A percentile compares a stretch with the other conserved stretches of the same genome.
phyloP scores from a whole-genome alignment of 2,329 filamentous ascomycete genomes.

The Fusarium xyrophilum region DNA sequence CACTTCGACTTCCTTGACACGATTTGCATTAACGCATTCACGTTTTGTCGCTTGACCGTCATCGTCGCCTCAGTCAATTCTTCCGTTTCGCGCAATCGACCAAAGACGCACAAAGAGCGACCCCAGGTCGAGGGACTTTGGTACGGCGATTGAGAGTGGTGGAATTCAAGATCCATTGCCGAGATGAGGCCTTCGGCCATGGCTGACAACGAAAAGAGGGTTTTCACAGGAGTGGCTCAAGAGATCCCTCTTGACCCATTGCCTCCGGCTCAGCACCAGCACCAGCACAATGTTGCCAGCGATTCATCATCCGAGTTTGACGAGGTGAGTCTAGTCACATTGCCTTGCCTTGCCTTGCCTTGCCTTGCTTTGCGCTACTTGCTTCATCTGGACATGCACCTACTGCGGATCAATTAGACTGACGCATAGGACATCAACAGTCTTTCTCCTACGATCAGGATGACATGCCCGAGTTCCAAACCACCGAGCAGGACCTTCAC shows the following conservation, averaged over 20 bases:
- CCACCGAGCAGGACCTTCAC: slow-evolving; percentile 51
- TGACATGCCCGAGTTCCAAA: slow-evolving; percentile 44
- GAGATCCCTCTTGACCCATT: slow-evolving; percentile 29
- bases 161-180: slow-evolving; percentile 29
- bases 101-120: slow-evolving; percentile 10
- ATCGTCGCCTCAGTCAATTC: background rate
- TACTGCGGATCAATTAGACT: slow-evolving; percentile 4
- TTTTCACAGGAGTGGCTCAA: slow-evolving; percentile 26
- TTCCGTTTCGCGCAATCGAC: slow-evolving; percentile 7
- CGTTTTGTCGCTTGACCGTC: background rate
- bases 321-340: slow-evolving; percentile 31
- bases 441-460: slow-evolving; percentile 52
- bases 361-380: background rate
- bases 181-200: slow-evolving; percentile 41
- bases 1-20: background rate
- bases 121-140: slow-evolving; percentile 7
- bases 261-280: slow-evolving; percentile 22
- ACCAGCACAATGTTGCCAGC: slow-evolving; percentile 19
- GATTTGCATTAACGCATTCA: background rate
- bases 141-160: slow-evolving; percentile 25
- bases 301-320: slow-evolving; percentile 40
- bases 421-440: slow-evolving; percentile 21
- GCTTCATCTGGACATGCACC: background rate
- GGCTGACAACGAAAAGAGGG: slow-evolving; percentile 44
- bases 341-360: too few relatives aligned